These are phyloP conservation scores for Torulaspora maleeae DNA, from an alignment of 805 yeast genomes.

Conservation along the genomic window DNA sequence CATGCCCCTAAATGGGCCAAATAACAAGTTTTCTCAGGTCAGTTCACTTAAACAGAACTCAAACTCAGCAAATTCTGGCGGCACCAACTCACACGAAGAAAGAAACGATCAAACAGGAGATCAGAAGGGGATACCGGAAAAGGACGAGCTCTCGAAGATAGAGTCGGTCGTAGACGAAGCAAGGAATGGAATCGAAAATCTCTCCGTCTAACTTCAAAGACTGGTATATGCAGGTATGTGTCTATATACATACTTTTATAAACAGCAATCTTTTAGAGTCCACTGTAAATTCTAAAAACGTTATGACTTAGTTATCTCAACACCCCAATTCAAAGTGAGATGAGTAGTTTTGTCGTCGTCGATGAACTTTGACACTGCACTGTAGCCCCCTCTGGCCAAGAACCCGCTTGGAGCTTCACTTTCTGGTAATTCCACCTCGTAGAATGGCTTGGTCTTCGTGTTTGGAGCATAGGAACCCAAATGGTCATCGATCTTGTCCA, in stretches of 20 bases:
- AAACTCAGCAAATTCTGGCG: background rate
- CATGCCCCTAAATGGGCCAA: background rate
- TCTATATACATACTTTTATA: background rate
- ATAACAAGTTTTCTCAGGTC: background rate
- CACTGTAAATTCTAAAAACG: background rate
- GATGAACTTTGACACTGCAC: constrained; percentile 73
- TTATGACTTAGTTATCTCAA: constrained; percentile 65
- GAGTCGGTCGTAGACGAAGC: constrained; percentile 4
- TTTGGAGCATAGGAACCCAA: constrained; percentile 89
- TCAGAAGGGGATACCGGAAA: background rate
- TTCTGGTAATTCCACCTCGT: constrained; percentile 55
- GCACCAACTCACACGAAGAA: background rate
- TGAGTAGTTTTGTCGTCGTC: constrained; percentile 82
- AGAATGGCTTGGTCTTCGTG: constrained; percentile 73
- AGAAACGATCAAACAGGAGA: background rate
- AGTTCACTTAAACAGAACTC: background rate
- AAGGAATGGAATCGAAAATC: constrained; percentile 2
- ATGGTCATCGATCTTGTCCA: constrained; percentile 81
- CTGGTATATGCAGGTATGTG: constrained; percentile 4
- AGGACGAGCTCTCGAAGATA: background rate
- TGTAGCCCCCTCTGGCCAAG: constrained; percentile 80
- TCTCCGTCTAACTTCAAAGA: constrained; percentile 5
- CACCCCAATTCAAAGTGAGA: constrained; percentile 77
- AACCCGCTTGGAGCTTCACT: constrained; percentile 91
- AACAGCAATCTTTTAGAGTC: background rate